These are phyloP conservation scores for Naganishia cerealis DNA, from an alignment of 1,284 basidiomycete species.

Conservation along the genomic window DNA sequence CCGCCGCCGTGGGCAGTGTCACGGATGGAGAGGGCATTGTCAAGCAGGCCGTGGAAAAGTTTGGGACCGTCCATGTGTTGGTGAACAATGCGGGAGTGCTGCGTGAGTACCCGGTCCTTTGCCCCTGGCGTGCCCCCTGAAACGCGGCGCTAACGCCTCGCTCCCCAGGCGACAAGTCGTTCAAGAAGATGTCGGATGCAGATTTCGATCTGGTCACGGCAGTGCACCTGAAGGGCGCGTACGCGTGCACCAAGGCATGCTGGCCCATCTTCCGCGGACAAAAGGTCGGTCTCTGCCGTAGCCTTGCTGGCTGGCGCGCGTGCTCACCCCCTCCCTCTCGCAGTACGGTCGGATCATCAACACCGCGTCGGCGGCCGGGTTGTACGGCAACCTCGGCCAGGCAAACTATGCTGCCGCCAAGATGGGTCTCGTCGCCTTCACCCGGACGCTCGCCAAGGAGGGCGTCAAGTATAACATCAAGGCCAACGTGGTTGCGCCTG, in stretches of 20 bases:
- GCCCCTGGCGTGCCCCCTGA: not conserved
- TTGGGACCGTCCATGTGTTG: slow-evolving; percentile 77
- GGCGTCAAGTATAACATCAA: slow-evolving; percentile 92
- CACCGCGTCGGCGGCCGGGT: slow-evolving; percentile 67
- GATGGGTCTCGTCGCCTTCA: slow-evolving; percentile 82
- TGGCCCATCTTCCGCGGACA: slow-evolving; percentile 96
- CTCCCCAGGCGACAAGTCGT: slow-evolving; percentile 58
- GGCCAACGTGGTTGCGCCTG: slow-evolving; percentile 83
- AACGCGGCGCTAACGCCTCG: slow-evolving; percentile 8
- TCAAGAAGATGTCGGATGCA: slow-evolving; percentile 85
- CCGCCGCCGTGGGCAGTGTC: slow-evolving; percentile 83
- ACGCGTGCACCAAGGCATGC: slow-evolving; percentile 89
- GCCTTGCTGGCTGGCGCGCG: no score
- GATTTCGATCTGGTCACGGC: slow-evolving; percentile 83
- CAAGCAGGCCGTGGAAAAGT: slow-evolving; percentile 80
- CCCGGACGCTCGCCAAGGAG: slow-evolving; percentile 86
- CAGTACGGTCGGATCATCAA: slow-evolving; percentile 85
- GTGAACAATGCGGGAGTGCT: slow-evolving; percentile 98
- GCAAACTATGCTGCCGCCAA: slow-evolving; percentile 70
- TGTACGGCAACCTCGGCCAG: slow-evolving; percentile 89
- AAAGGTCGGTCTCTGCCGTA: no score
- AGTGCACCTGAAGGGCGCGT: slow-evolving; percentile 94
- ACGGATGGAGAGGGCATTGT: slow-evolving; percentile 84
- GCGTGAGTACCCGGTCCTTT: slow-evolving; percentile 56
- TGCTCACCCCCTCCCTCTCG: not conserved